Conservation (phyloP, 202 grass and related monocot species). For the Digitaria exilis region DNA sequence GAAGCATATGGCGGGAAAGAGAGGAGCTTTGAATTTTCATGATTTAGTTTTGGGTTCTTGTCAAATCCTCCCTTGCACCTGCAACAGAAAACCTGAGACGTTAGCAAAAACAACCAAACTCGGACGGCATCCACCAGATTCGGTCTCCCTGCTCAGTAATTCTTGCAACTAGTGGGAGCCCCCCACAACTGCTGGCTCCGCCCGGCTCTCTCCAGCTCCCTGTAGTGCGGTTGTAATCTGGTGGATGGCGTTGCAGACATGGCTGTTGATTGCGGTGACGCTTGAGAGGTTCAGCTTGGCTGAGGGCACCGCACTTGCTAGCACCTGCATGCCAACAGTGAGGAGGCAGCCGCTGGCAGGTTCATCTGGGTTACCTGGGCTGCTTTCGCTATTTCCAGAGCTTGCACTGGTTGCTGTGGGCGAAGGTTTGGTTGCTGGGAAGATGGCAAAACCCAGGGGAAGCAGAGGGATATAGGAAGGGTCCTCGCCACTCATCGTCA, state of each 20-base stretch:
- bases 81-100: conserved; percentile 4
- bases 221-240: conserved; percentile 71
- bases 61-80: conserved; percentile 86
- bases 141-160: background rate
- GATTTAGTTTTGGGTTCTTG: conserved; percentile 48
- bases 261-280: conserved; percentile 85
- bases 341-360: conserved; percentile 70
- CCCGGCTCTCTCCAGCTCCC: conserved; percentile 26
- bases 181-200: conserved; percentile 23
- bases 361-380: conserved; percentile 28
- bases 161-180: conserved; percentile 47
- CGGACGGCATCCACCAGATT: no score
- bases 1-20: conserved; percentile 39
- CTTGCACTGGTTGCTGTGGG: conserved; percentile 13
- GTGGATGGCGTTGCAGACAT: conserved; percentile 74
- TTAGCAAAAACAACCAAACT: conserved; percentile 38
- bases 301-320: conserved; percentile 82
- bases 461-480: conserved; percentile 91
- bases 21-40: conserved; percentile 6
- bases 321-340: conserved; percentile 89
- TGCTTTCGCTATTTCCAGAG: background rate
- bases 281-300: conserved; percentile 90
- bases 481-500: conserved; percentile 88
- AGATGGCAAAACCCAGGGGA: conserved; percentile 82
- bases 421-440: conserved; percentile 50